A percentile compares a stretch with the other conserved stretches of the same genome.
Conservation (phyloP, 768 basidiomycete species). For the Amanita subjunquillea region DNA sequence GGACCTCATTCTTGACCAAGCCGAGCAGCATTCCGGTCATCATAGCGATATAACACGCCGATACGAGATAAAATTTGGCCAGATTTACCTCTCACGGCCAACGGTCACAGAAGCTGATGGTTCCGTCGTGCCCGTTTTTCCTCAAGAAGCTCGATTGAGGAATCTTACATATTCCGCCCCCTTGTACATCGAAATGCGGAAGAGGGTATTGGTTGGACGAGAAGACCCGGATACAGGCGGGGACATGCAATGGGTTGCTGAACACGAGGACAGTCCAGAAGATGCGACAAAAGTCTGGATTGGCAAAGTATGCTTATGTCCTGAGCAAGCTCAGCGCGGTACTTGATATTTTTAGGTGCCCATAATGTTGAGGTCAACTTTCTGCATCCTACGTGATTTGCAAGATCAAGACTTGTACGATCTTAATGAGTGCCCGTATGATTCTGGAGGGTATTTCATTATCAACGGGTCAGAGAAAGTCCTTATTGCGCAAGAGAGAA, state of each 20-base stretch:
- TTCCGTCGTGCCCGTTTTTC: constrained; percentile 86
- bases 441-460: constrained; percentile 98
- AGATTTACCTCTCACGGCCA: constrained; percentile 93
- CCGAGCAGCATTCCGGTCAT: constrained; percentile 90
- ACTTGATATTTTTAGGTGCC: constrained; percentile 54
- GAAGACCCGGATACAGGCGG: constrained; percentile 81
- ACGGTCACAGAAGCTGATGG: constrained; percentile 95
- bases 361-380: constrained; percentile 93
- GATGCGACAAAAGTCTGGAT: constrained; percentile 87
- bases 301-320: constrained; percentile 58
- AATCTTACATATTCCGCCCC: constrained; percentile 97
- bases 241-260: constrained; percentile 68
- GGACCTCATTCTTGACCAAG: constrained; percentile 94
- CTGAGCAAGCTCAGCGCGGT: background rate
- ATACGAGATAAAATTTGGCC: constrained; percentile 95
- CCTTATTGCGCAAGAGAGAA: constrained; percentile 98
- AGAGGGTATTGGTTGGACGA: constrained; percentile 68
- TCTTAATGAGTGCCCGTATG: constrained; percentile 96
- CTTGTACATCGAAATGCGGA: constrained; percentile 91
- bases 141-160: constrained; percentile 90
- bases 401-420: constrained; percentile 78
- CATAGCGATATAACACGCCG: constrained; percentile 74
- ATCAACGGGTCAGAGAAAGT: constrained; percentile 99
- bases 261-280: constrained; percentile 51
- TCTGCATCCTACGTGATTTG: constrained; percentile 82